Conservation (phyloP, 192 early-diverging fungal species). For the Linnemannia schmuckeri region DNA sequence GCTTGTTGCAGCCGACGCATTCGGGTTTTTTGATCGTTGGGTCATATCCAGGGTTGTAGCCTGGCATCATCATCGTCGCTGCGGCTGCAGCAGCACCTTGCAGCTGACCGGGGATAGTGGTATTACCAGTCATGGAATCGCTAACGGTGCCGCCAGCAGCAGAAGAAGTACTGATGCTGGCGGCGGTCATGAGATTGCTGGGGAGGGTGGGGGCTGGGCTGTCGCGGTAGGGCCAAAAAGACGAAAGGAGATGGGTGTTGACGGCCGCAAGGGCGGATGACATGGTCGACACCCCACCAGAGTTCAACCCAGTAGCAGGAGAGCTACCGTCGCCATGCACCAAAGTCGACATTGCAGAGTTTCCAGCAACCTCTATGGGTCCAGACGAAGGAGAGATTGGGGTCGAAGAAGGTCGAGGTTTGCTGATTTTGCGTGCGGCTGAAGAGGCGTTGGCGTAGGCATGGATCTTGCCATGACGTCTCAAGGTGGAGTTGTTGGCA, state of each 20-base stretch:
- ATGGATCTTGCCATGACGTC: conserved; percentile 44
- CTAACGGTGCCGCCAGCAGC: neutral
- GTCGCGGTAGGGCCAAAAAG: neutral
- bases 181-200: too few species aligned
- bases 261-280: neutral
- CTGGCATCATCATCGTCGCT: neutral
- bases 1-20: conserved; percentile 47
- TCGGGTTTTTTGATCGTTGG: conserved; percentile 41
- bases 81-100: neutral
- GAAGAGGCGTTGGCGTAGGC: conserved; percentile 12
- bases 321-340: neutral
- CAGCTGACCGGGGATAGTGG: neutral
- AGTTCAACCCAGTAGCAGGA: neutral
- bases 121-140: neutral
- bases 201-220: neutral
- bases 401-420: neutral
- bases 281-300: neutral
- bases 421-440: neutral
- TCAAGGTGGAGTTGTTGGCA: conserved; percentile 49
- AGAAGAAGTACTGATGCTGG: too few species aligned
- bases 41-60: conserved; percentile 28
- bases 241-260: neutral
- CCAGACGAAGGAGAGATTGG: neutral
- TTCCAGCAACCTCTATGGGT: neutral
- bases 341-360: neutral